Evolutionary conservation across 2,329 filamentous ascomycete species (phyloP), one percentile per base, ranked within the genome.

Genomic region (Thielaviopsis ethacetica): DNA sequence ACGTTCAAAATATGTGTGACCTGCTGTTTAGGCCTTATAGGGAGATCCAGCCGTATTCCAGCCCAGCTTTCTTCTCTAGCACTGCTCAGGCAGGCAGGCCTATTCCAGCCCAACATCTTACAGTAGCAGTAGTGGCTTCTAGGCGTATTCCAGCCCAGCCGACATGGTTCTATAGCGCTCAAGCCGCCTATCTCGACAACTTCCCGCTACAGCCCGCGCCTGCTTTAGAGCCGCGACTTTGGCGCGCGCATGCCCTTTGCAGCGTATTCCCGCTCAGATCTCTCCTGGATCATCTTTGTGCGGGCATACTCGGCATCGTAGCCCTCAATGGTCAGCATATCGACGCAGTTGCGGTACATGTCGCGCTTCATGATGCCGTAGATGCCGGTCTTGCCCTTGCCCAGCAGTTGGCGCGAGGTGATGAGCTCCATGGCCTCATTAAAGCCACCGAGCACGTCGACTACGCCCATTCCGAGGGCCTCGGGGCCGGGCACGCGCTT

Each of bases 361-460:
- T 91, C 87, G 62, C 76, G 73, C 75, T 90, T 91, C 67, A 93
- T 71, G 58, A 76, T 67, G 2, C 84, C 83, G 68, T 89, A 91
- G 26, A 86, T 80, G 12, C 82, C 82, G 38, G 77, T 80, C 63
- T 78, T 76, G 0, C 77, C 77, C 74, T 86, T 88, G 27, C 75
- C 72, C 5, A 77, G 70, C 61, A 93, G 69, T 55, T 77, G 76
- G 53, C 78, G 73, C 59, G 83, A 78, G 41, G 71, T 68, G 17
- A 90, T 73, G 55, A 91, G 75, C 17, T 66, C 69, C 56, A 89
- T 65, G 19, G 76, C 77, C 60, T 86, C 85, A 5, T 84, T 79
- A 19, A 86, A 63, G 0, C 81, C 83, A 1, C 85, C 86, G 0
- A 86, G 63, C 0, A 68, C 79, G 68, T 93, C 88, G 0, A 88